Conservation (phyloP, 495 filamentous ascomycete genomes). For the Aspergillus kassunensis region DNA sequence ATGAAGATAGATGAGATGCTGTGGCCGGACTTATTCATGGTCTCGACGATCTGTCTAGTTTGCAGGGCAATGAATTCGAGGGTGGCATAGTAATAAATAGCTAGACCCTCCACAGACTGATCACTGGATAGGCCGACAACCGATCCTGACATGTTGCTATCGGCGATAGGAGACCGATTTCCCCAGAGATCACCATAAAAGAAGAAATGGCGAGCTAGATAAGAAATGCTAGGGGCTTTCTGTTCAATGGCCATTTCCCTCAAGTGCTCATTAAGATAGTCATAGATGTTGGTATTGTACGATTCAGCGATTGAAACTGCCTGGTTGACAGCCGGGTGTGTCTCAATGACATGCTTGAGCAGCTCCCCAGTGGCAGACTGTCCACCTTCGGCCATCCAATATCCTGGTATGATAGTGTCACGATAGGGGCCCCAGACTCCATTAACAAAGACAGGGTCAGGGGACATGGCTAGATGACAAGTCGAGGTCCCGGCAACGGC, state of each 20-base stretch:
- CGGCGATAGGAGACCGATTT: slow-evolving; percentile 89
- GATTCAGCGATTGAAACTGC: slow-evolving; percentile 70
- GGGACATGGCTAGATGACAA: slow-evolving; percentile 94
- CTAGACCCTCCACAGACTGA: slow-evolving; percentile 77
- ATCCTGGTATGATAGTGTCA: slow-evolving; percentile 84
- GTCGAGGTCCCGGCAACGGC: slow-evolving; percentile 97
- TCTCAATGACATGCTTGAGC: slow-evolving; percentile 89
- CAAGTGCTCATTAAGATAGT: slow-evolving; percentile 88
- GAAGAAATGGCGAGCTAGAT: slow-evolving; percentile 87
- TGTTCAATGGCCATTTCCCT: slow-evolving; percentile 63
- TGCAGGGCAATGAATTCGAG: slow-evolving; percentile 98
- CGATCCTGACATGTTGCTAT: slow-evolving; percentile 85
- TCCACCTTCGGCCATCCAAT: slow-evolving; percentile 95
- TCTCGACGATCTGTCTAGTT: slow-evolving; percentile 89
- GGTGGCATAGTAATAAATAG: slow-evolving; percentile 85
- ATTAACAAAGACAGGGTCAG: slow-evolving; percentile 81
- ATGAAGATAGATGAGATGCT: slow-evolving; percentile 90
- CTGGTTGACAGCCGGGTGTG: slow-evolving; percentile 81
- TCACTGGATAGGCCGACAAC: slow-evolving; percentile 83
- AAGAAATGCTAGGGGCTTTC: slow-evolving; percentile 72
- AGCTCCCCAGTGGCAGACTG: slow-evolving; percentile 94
- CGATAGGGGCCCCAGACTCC: slow-evolving; percentile 97
- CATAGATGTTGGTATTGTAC: slow-evolving; percentile 81
- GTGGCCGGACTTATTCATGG: slow-evolving; percentile 85
- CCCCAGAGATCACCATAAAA: slow-evolving; percentile 99